Evolutionary conservation across 345 rosid genomes (phyloP), one percentile per base, ranked within the genome.

Genomic region (Brassica incana): DNA sequence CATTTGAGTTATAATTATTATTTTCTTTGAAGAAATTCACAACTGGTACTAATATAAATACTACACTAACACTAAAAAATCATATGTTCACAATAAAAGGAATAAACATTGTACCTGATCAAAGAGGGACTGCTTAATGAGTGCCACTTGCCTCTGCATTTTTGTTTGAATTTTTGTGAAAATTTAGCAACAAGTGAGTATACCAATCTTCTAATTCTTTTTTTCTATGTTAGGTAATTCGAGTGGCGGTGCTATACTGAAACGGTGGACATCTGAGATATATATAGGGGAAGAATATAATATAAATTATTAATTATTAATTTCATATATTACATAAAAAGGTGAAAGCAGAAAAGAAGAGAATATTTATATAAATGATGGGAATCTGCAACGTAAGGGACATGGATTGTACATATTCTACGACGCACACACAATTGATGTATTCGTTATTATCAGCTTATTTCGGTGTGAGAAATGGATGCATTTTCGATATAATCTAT

Each of bases 121-220:
- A 77, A 88, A 88, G 80, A 90, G 88, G 67, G 90, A 84, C 79
- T 78, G 85, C 80, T 88, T 88, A 80, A 75, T 61, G 82, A 23
- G 18, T 78, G 84, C 85, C 35, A 87, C 82, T 33, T 90, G 89
- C 78, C 80, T 77, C 10, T 77, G 84, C 84, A 81, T 81, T 45
- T 66, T 60, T 66, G 65, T 48, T 25, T 60, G 30, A n/a, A 5
- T 25, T 29, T 38, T 23, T 11, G 18, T 14, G 29, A 58, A 15
- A 10, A 6, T 43, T n/a, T 12, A 61, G 6, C 56, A 50, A 18
- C 5, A 59, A 5, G 61, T 23, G 61, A 72, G 32, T 36, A 52
- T 59, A 59, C 3, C 18, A 73, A 52, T 15, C 38, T 77, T 5
- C 38, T 63, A 62, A 16, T 48, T 40, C 48, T 9, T 40, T 32